A percentile compares a stretch with the other conserved stretches of the same genome.
Evolutionary conservation across 805 yeast species (phyloP).

Genomic region (Tetrapisispora iriomotensis): DNA sequence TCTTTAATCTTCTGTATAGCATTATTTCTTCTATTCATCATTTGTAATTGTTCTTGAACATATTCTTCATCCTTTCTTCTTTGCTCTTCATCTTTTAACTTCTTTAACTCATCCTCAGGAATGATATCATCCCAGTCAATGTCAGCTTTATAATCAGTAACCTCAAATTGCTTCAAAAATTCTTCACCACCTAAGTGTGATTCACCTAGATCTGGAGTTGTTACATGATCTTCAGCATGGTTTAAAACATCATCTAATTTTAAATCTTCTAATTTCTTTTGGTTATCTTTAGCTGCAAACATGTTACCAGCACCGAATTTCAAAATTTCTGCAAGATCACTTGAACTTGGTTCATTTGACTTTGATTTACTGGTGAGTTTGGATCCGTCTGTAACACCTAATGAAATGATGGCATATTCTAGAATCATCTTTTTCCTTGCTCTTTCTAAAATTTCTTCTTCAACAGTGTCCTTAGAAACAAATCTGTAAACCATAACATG

Average conservation of each 20-base stretch:
- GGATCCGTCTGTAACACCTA: constrained; percentile 78
- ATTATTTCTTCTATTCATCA: constrained; percentile 73
- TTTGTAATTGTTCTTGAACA: constrained; percentile 79
- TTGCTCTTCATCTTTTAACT: constrained; percentile 85
- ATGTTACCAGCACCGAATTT: constrained; percentile 98
- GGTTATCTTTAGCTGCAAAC: constrained; percentile 94
- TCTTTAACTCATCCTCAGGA: constrained; percentile 85
- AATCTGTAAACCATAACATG: constrained; percentile 96
- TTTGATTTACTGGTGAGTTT: constrained; percentile 37
- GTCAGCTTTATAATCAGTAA: constrained; percentile 96
- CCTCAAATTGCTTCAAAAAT: constrained; percentile 92
- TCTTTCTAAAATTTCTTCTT: constrained; percentile 92
- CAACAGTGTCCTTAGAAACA: constrained; percentile 97
- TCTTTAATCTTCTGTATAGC: constrained; percentile 52
- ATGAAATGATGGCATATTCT: constrained; percentile 92
- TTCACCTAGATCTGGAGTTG: constrained; percentile 94
- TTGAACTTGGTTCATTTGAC: constrained; percentile 59
- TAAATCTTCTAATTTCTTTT: constrained; percentile 88
- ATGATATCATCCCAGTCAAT: constrained; percentile 99
- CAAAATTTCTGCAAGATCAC: constrained; percentile 83
- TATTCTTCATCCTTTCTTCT: constrained; percentile 77
- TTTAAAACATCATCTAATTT: constrained; percentile 91
- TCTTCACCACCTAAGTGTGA: constrained; percentile 98
- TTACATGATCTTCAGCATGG: constrained; percentile 95
- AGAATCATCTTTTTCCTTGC: constrained; percentile 97